Conservation (phyloP, 2,329 filamentous ascomycete genomes). For the Colletotrichum tropicale region DNA sequence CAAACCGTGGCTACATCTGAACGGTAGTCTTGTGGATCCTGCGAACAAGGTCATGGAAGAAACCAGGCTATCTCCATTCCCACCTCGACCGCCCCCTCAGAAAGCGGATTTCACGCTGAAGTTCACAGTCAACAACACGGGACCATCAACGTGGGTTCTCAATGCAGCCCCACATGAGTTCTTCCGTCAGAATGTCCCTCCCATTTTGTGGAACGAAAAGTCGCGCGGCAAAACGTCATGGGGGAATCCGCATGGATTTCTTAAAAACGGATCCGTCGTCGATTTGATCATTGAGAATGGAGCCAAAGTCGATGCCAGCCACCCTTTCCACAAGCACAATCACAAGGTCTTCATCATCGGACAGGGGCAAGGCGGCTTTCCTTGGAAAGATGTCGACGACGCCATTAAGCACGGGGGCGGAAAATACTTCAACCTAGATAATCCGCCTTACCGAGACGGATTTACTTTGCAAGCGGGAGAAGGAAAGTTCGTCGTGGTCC, state of each 20-base stretch:
- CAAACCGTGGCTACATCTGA: neutral
- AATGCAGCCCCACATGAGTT: neutral
- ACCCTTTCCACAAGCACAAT: slow-evolving; percentile 13
- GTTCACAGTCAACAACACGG: neutral
- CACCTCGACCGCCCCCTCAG: neutral
- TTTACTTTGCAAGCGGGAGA: neutral
- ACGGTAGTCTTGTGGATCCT: neutral
- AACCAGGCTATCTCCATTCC: neutral
- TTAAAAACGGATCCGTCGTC: neutral
- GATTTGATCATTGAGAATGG: slow-evolving; percentile 4
- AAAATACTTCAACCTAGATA: neutral
- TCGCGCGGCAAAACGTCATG: neutral
- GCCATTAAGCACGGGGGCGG: neutral
- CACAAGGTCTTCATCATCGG: slow-evolving; percentile 8
- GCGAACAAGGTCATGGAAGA: neutral
- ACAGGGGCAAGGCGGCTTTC: neutral
- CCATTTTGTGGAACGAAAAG: neutral
- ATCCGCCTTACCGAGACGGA: neutral
- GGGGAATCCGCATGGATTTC: neutral
- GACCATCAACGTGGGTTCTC: neutral
- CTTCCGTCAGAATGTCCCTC: slow-evolving; percentile 9
- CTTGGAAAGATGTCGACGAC: neutral
- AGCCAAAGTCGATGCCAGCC: neutral
- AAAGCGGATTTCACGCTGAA: neutral
- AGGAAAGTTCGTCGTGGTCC: neutral